Percentiles rank a stretch among this genome's conserved stretches.
Conservation (phyloP, 495 filamentous ascomycete species). For the Annulohypoxylon stygium region DNA sequence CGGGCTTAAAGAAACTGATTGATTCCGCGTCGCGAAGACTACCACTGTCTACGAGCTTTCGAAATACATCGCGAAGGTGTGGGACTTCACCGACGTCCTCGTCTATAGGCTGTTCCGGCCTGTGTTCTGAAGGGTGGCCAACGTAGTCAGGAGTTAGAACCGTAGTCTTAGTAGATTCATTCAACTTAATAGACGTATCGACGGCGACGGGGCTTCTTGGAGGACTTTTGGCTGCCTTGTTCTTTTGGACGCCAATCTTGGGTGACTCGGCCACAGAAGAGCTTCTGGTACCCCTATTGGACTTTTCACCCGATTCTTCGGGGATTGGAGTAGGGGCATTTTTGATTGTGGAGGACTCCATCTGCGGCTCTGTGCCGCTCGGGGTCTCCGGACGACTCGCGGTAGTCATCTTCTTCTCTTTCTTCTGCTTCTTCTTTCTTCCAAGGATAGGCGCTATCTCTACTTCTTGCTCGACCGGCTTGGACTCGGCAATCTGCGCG, state of each 20-base stretch:
- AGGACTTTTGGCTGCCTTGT: constrained; percentile 40
- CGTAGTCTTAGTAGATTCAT: constrained; percentile 53
- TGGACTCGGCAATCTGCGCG: constrained; percentile 62
- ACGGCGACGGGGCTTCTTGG: constrained; percentile 39
- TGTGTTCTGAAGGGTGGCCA: constrained; percentile 43
- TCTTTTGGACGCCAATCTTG: constrained; percentile 36
- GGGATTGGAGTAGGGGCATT: constrained; percentile 33
- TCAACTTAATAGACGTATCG: constrained; percentile 51
- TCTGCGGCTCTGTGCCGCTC: constrained; percentile 28
- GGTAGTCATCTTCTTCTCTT: constrained; percentile 62
- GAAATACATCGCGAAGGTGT: constrained; percentile 51
- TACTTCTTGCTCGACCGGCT: constrained; percentile 69
- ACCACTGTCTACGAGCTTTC: constrained; percentile 40
- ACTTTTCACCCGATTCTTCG: constrained; percentile 27
- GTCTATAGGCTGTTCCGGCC: constrained; percentile 46
- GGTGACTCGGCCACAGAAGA: constrained; percentile 40
- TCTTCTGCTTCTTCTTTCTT: constrained; percentile 93
- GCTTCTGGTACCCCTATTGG: constrained; percentile 16
- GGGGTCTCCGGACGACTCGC: constrained; percentile 53
- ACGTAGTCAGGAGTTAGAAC: constrained; percentile 52
- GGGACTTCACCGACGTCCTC: constrained; percentile 51
- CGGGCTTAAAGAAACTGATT: constrained; percentile 50
- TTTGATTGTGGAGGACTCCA: constrained; percentile 29
- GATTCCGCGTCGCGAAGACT: constrained; percentile 43
- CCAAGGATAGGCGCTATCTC: constrained; percentile 86